phyloP scores from a whole-genome alignment of 1,284 basidiomycete genomes.

The Xerocomus amazonicus region DNA sequence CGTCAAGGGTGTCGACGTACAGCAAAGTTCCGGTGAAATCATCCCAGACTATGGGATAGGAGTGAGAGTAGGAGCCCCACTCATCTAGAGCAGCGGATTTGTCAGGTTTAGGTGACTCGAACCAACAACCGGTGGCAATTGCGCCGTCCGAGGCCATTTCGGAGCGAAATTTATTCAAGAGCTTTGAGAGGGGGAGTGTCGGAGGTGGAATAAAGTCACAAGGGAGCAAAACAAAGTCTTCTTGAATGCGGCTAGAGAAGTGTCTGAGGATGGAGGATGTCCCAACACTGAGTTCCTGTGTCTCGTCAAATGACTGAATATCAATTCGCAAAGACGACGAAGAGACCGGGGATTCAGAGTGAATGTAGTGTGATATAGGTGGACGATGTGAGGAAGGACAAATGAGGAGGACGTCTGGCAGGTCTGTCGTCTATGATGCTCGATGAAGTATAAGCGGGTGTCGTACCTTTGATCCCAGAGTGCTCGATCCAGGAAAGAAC shows the following conservation, averaged over 20 bases:
- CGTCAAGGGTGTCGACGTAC: constrained; percentile 65
- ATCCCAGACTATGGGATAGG: constrained; percentile 63
- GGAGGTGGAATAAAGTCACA: constrained; percentile 87
- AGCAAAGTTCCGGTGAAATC: constrained; percentile 63
- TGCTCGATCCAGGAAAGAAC: constrained; percentile 84
- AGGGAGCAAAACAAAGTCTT: constrained; percentile 88
- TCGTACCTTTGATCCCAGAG: constrained; percentile 76
- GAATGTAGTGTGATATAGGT: constrained; percentile 77
- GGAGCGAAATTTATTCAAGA: constrained; percentile 82
- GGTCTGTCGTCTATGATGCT: constrained; percentile 4
- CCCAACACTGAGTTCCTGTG: constrained; percentile 57
- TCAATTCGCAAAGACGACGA: constrained; percentile 64
- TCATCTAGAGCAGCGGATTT: constrained; percentile 59
- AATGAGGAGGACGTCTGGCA: constrained; percentile 78
- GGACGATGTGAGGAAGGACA: constrained; percentile 74
- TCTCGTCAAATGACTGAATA: constrained; percentile 73
- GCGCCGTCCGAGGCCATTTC: constrained; percentile 61
- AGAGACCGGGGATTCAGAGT: constrained; percentile 58
- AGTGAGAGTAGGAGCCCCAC: constrained; percentile 49
- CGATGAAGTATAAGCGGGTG: constrained; percentile 2
- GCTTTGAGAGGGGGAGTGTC: constrained; percentile 60
- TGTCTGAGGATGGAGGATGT: constrained; percentile 69
- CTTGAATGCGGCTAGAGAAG: constrained; percentile 64
- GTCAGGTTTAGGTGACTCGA: constrained; percentile 52
- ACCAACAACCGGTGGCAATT: constrained; percentile 79